Evolutionary conservation across 129 eudicot species (phyloP).

Genomic region (Centrapalus pauciflorus): DNA sequence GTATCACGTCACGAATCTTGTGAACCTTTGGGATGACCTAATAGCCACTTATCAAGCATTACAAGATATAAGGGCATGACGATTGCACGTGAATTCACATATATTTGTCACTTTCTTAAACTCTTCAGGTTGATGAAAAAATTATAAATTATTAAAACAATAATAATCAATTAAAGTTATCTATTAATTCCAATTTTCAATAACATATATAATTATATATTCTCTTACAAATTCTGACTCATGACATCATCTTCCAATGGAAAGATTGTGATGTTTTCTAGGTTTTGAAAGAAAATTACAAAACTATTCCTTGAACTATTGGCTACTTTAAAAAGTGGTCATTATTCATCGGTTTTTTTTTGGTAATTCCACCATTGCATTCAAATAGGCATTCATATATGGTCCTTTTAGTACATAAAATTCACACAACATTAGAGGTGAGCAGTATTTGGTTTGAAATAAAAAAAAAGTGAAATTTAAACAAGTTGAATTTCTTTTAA

Average conservation of each 20-base stretch:
- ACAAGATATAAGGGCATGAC: conserved; percentile 16
- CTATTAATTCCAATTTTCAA: not conserved
- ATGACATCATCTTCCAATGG: not conserved
- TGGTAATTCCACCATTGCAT: not conserved
- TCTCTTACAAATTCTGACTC: not conserved
- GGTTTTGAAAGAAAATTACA: not conserved
- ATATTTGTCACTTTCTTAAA: conserved; percentile 25
- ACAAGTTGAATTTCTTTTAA: too few relatives aligned
- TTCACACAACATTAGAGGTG: not conserved
- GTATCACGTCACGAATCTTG: conserved; percentile 18
- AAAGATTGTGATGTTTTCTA: not conserved
- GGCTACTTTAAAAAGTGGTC: not conserved
- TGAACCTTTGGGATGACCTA: conserved; percentile 39
- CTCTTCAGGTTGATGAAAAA: not conserved
- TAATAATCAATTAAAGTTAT: not conserved
- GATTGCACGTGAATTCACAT: conserved; percentile 10
- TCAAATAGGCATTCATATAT: not conserved
- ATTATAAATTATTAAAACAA: not conserved
- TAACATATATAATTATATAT: not conserved
- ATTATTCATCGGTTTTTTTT: not conserved
- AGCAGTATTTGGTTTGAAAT: too few relatives aligned
- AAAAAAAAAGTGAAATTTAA: too few relatives aligned
- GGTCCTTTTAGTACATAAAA: not conserved
- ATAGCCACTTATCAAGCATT: conserved; percentile 21
- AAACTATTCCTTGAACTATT: not conserved